Percentiles rank a stretch among this genome's conserved stretches.
These are phyloP conservation scores for Botryotinia calthae DNA, from an alignment of 2,329 filamentous ascomycete species.

Conservation along the genomic window DNA sequence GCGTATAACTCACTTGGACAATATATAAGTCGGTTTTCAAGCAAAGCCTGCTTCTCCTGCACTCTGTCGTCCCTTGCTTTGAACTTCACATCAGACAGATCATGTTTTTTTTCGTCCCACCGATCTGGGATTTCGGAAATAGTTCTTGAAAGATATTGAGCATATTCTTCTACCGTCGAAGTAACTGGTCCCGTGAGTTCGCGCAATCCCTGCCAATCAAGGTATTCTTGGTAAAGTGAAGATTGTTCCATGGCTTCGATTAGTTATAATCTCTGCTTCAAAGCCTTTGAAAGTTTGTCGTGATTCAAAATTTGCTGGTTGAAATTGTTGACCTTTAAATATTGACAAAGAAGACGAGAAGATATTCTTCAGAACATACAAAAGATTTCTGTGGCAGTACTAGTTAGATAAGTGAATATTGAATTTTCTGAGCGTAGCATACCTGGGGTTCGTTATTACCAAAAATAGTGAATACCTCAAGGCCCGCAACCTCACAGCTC, in stretches of 20 bases:
- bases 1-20: neutral
- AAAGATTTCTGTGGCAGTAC: neutral
- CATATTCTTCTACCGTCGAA: neutral
- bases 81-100: neutral
- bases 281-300: neutral
- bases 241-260: neutral
- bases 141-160: neutral
- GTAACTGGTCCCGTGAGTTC: neutral
- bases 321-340: neutral
- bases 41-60: neutral
- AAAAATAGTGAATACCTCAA: neutral
- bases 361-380: neutral
- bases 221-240: neutral
- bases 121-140: neutral
- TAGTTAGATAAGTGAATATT: neutral
- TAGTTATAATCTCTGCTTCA: neutral
- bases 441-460: too few relatives aligned
- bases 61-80: neutral
- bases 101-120: neutral
- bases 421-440: too few relatives aligned
- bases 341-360: neutral
- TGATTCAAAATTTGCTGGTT: neutral
- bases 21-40: neutral
- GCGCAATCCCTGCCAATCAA: neutral
- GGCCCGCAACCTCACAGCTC: neutral